Evolutionary conservation across 306 rosid species (phyloP), one percentile per base, ranked within the genome.

Genomic region (Pterocarpus santalinus): DNA sequence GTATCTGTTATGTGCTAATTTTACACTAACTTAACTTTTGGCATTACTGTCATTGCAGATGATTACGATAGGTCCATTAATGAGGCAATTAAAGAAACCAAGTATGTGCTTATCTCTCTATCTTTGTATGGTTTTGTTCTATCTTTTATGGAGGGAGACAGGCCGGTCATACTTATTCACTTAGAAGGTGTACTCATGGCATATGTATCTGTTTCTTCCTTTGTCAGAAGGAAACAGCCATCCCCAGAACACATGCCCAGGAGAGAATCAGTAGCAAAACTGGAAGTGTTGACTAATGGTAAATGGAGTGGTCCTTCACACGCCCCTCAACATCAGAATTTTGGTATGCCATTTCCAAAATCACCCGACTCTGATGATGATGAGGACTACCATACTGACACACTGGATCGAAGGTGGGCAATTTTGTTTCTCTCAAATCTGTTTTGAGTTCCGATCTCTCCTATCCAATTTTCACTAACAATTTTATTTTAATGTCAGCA

Each of bases 41-140:
- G 56, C 57, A 36, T 52, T 76, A 70, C 64, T 88, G 75, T 64
- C 69, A 47, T 81, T 92, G 90, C 94, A 96, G 99, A 96, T 90
- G 99, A 93, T 84, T 96, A 80, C 73, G 99, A 96, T 80, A 90
- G 92, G 58, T 96, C 99, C 49, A 96, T 96, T 88, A 94, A 86
- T 49, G 99, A 96, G 88, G 99, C 99, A 60, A 96, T 96, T 89
- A 96, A 96, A 89, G 90, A 92, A 84, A 96, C 99, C 86, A 94
- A 94, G 99, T 95, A 95, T 72, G 87, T 53, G 41, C 76, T 57
- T 44, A 33, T 60, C 52, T 61, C 56, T 64, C 38, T 58, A 53
- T 69, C 15, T 63, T 61, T 77, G 28, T 61, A 33, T 11, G 30
- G 41, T n/a, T 35, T 9, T 75, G 8, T 72, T 68, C 14, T 66